A percentile compares a stretch with the other conserved stretches of the same genome.
phyloP scores from a whole-genome alignment of 2,329 filamentous ascomycete genomes.

The Xylaria sp. region DNA sequence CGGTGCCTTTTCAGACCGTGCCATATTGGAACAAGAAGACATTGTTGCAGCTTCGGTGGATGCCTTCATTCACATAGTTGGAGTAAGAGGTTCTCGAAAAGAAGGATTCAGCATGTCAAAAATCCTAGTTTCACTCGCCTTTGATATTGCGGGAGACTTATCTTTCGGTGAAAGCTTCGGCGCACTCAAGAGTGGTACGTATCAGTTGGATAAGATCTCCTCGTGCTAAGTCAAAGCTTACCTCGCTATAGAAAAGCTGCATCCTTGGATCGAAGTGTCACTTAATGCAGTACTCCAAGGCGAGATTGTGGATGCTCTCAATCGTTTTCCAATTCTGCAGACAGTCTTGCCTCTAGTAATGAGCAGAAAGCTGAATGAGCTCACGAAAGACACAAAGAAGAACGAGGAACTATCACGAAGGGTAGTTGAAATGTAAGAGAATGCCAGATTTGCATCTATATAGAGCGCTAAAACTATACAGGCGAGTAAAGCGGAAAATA shows the following conservation, averaged over 20 bases:
- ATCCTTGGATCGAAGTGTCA: neutral
- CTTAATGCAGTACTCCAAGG: neutral
- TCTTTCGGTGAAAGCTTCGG: neutral
- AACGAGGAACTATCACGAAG: conserved; percentile 5
- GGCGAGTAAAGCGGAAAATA: neutral
- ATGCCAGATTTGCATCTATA: neutral
- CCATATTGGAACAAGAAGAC: conserved; percentile 2
- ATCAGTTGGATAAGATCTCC: neutral
- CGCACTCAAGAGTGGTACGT: neutral
- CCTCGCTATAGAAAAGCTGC: neutral
- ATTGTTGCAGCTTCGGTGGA: neutral
- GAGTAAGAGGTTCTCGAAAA: neutral
- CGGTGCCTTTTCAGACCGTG: conserved; percentile 14
- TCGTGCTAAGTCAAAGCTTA: neutral
- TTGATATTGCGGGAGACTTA: conserved; percentile 3
- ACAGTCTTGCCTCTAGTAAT: neutral
- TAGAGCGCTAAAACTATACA: neutral
- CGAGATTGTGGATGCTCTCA: neutral
- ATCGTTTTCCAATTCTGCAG: neutral
- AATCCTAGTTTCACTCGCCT: neutral
- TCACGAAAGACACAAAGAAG: neutral
- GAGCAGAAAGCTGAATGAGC: neutral
- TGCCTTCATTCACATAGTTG: neutral
- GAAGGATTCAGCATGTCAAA: neutral
- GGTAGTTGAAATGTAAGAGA: neutral